These are phyloP conservation scores for Arabis alpina DNA, from an alignment of 345 rosid species.

Conservation along the genomic window DNA sequence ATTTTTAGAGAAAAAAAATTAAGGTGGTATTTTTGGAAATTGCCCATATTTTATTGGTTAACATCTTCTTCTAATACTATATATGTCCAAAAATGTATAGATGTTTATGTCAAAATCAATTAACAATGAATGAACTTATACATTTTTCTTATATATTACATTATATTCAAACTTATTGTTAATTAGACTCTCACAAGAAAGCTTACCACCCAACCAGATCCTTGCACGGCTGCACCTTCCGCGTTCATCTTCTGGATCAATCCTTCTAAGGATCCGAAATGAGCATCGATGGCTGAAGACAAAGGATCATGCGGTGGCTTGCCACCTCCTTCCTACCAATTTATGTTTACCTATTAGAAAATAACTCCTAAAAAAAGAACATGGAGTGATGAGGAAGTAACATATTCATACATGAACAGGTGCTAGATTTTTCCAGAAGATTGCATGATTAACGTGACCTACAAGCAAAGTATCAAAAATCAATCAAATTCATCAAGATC, in stretches of 20 bases:
- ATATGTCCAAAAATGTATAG: not conserved
- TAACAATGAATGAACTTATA: not conserved
- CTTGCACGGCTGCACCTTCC: constrained; percentile 92
- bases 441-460: constrained; percentile 94
- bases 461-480: constrained; percentile 17
- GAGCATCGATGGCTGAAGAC: constrained; percentile 75
- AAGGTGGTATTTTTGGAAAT: too few species aligned
- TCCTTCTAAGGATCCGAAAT: constrained; percentile 78
- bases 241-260: constrained; percentile 71
- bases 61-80: too few species aligned
- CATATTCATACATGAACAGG: constrained; percentile 58
- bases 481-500: not conserved
- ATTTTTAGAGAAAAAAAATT: too few species aligned
- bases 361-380: not conserved
- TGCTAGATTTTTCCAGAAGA: constrained; percentile 87
- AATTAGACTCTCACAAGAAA: constrained; percentile 2
- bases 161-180: not conserved
- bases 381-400: constrained; percentile 11
- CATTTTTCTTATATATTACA: too few species aligned
- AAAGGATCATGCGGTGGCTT: constrained; percentile 75
- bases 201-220: constrained; percentile 98
- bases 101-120: not conserved
- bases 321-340: constrained; percentile 88
- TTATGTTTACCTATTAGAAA: constrained; percentile 8
- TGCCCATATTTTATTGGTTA: too few species aligned